Conservation (phyloP, 2,329 filamentous ascomycete species). For the Beauveria sp. region DNA sequence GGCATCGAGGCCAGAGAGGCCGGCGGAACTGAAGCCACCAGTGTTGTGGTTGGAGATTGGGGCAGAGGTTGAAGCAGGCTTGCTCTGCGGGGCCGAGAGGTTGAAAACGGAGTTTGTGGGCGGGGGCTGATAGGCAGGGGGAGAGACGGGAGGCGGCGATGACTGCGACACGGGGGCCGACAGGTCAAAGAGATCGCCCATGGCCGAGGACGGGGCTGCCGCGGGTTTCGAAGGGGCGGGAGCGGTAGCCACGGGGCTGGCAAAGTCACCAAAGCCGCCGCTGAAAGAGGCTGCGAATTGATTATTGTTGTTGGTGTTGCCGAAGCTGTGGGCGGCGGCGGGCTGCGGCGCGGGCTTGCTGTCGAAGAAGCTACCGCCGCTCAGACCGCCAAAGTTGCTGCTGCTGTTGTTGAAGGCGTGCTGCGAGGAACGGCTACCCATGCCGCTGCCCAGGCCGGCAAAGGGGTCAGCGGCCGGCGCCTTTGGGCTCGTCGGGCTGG, state of each 20-base stretch:
- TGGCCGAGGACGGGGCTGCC: constrained; percentile 46
- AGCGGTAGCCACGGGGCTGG: constrained; percentile 46
- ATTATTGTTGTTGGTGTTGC: neutral
- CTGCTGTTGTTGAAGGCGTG: constrained; percentile 30
- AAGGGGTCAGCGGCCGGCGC: constrained; percentile 45
- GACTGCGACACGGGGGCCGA: constrained; percentile 43
- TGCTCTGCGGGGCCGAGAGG: constrained; percentile 50
- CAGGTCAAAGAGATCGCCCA: constrained; percentile 79
- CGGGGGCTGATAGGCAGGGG: constrained; percentile 31
- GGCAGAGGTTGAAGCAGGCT: constrained; percentile 30
- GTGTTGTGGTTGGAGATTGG: constrained; percentile 27
- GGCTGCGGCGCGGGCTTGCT: constrained; percentile 46
- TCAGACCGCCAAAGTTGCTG: constrained; percentile 45
- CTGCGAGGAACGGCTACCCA: constrained; percentile 26
- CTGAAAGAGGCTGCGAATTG: constrained; percentile 24
- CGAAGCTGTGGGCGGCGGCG: neutral
- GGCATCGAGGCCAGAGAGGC: constrained; percentile 54
- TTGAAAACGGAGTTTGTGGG: constrained; percentile 68
- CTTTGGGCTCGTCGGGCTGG: constrained; percentile 35
- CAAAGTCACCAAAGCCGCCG: constrained; percentile 60
- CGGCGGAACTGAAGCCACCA: constrained; percentile 29
- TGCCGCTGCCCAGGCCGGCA: constrained; percentile 44
- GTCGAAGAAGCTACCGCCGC: constrained; percentile 81
- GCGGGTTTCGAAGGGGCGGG: constrained; percentile 30
- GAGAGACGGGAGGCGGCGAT: constrained; percentile 35